Base-by-base conservation (phyloP, 2,329 filamentous ascomycete genomes). In the Claviceps africana region DNA sequence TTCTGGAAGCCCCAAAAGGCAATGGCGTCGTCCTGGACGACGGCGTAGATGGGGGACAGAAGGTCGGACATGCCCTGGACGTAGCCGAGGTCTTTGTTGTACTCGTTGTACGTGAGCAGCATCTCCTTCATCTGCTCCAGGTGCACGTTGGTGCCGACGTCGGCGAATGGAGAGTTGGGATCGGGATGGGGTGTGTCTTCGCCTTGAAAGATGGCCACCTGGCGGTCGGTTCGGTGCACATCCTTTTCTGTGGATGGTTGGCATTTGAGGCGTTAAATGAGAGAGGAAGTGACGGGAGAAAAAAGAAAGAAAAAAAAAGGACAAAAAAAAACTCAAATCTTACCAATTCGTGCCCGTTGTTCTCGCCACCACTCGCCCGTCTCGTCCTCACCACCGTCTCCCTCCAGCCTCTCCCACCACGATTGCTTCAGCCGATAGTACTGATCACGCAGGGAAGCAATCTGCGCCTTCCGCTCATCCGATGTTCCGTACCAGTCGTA, bases 41-140 rank as follows among this genome's bases (percentile, higher is more conserved):
- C 88, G 4, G 93, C 93, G 63, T 98, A 98, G 55, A 98, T 88
- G 2, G 93, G 93, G 0, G 93, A 89, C 9, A 98, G 79, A 1
- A 98, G 79, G 67, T 98, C 93, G 13, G 89, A 96, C 93, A 98
- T 98, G 55, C 93, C 93, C 71, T 98, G 93, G 1, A 98, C 93
- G 64, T 98, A 98, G 48, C 94, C 93, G 2, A 98, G 78, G 54
- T 93, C 88, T 54, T 83, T 86, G 71, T 98, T 98, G 70, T 94
- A 94, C 70, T 98, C 93, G 65, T 98, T 97, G 68, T 98, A 98
- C 0, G 93, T 97, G 19, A 98, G 77, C 0, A 98, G 82, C 87
- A 98, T 95, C 65, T 98, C 93, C 70, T 98, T 98, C 81, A 98
- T 87, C 71, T 98, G 93, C 69, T 98, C 93, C 57, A 98, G 78